Evolutionary conservation across 1,284 basidiomycete genomes (phyloP), one percentile per base, ranked within the genome.

Genomic region (Grifola frondosa): DNA sequence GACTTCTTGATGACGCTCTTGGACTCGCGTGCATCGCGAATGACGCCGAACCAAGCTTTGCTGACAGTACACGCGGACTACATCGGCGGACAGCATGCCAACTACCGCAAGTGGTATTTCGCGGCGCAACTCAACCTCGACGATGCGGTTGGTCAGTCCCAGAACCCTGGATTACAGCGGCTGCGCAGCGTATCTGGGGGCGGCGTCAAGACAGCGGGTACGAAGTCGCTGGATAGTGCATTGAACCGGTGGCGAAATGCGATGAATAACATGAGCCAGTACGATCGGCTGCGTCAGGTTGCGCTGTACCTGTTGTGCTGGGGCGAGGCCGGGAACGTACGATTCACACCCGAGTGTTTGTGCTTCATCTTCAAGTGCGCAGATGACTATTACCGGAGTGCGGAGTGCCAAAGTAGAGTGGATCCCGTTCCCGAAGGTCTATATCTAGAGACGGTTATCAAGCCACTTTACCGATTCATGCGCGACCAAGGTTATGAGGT

Each of bases 331-430:
- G 95, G 94, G 40, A 97, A 99, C 63, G 90, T 99, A 45, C 88
- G 96, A 46, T 98, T 98, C 70, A 88, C 92, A 28, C 95, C 97
- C 19, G 96, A 99, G 65, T 94, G 91, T 61, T 73, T 99, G 42
- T 98, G 96, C 73, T 99, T 98, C 80, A 96, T 99, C 66, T 99
- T 99, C 87, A 99, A 99, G 72, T 99, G 96, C 61, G 96, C 97
- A 40, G 96, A 99, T 67, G 96, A 99, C 71, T 99, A 98, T 67
- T 99, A 99, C 68, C 91, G 96, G 53, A 95, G 91, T 47, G 86
- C 95, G 25, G 97, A 99, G 66, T 99, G 96, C 66, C 97, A 99
- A 72, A 97, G 93, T 70, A 75, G 87, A 53, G 73, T 93, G 42
- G 97, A 99, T 48, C 88, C 95, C 11, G 91, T 98, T 3, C 91